phyloP scores from a whole-genome alignment of 345 rosid genomes.

The Camelina laxa region DNA sequence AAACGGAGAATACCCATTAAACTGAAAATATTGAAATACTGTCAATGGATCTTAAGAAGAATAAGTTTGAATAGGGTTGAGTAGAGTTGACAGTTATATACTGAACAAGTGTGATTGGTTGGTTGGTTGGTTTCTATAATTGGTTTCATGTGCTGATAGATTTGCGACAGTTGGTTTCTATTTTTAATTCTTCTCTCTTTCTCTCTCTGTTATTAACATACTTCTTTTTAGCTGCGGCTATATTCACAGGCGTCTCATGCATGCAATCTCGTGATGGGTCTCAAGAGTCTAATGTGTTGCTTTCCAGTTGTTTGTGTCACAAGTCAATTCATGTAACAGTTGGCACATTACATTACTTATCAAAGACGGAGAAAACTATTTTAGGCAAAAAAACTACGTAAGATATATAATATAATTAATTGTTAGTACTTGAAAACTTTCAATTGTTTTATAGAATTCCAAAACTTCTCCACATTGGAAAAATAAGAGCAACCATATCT shows the following conservation, averaged over 20 bases:
- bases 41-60: constrained; percentile 14
- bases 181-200: neutral
- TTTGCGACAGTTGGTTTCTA: constrained; percentile 36
- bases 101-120: constrained; percentile 23
- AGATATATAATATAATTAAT: neutral
- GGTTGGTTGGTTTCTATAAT: constrained; percentile 32
- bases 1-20: constrained; percentile 29
- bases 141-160: constrained; percentile 38
- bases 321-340: constrained; percentile 31
- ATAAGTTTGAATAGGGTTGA: constrained; percentile 23
- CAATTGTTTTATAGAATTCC: neutral
- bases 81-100: constrained; percentile 23
- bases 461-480: neutral
- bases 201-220: neutral
- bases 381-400: constrained; percentile 6
- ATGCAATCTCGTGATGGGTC: constrained; percentile 41
- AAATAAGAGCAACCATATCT: neutral
- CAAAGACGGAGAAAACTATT: neutral
- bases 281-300: constrained; percentile 24
- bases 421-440: neutral
- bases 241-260: constrained; percentile 42
- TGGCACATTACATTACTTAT: constrained; percentile 11
- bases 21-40: neutral
- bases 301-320: constrained; percentile 46
- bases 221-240: constrained; percentile 36